Evolutionary conservation across 208 protist genomes (phyloP).

Genomic region (Plasmodiophora brassicae): DNA sequence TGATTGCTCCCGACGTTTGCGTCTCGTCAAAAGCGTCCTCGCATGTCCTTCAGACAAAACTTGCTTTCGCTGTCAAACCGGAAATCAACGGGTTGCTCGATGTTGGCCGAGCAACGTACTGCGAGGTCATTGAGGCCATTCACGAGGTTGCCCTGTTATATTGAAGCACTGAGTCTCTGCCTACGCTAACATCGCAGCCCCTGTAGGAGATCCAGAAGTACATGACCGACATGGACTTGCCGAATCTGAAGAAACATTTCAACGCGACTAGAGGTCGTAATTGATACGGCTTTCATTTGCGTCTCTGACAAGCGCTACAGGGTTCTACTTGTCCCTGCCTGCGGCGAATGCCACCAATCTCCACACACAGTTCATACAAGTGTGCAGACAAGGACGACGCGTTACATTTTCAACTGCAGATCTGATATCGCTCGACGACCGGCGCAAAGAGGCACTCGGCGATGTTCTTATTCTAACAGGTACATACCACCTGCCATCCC

Average conservation of each 20-base stretch:
- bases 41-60: constrained; percentile 12
- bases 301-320: background rate
- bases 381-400: background rate
- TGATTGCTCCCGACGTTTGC: background rate
- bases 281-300: background rate
- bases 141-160: background rate
- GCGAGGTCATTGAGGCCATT: constrained; percentile 30
- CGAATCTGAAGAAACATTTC: constrained; percentile 4
- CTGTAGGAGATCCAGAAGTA: background rate
- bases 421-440: constrained; percentile 2
- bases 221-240: background rate
- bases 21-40: background rate
- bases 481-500: background rate
- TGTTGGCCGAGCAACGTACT: constrained; percentile 33
- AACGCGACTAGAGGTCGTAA: background rate
- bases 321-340: background rate
- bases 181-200: background rate
- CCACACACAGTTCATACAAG: background rate
- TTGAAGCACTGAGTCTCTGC: background rate
- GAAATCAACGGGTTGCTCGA: constrained; percentile 34
- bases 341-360: background rate
- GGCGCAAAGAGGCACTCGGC: background rate
- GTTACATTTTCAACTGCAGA: background rate
- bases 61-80: constrained; percentile 26
- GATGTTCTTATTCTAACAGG: constrained; percentile 19